Evolutionary conservation across 2,329 filamentous ascomycete genomes (phyloP), one percentile per base, ranked within the genome.

Genomic region (Chaetomiaceae sp.): DNA sequence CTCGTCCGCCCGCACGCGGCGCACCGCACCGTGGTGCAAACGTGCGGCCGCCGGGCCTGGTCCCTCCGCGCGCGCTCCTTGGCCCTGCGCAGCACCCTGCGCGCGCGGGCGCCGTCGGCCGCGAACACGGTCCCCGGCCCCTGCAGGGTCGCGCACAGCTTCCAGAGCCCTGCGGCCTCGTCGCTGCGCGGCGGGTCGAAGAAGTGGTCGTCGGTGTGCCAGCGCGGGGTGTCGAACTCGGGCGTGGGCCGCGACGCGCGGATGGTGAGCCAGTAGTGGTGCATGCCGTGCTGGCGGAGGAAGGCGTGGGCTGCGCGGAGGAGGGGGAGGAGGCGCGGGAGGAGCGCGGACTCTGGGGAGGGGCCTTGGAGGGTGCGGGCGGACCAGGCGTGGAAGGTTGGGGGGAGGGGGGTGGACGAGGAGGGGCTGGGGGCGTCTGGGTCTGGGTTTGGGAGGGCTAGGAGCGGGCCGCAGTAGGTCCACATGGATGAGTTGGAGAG

Each of bases 121-220:
- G 47, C 42, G 16, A 55, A 55, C 11, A 55, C 5, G 20, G 52
- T 55, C 14, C 52, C 52, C 0, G 47, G 52, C 7, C 52, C 52
- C 27, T 42, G 43, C 29, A 55, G 43, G 13, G 52, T 47, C 16
- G 41, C 47, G 52, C 52, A 55, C 5, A 55, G 47, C 43, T 55
- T 55, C 52, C 52, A 55, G 5, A 36, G 23, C 36, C 42, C 38
- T 8, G 23, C 21, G 11, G 47, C 48, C 21, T 18, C 38, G 29
- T 14, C 20, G 29, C 30, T 20, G 27, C 30, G 42, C 5, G 52
- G 13, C 6, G 41, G 34, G 36, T 36, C 37, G 32, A 51, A 55
- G 29, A 55, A 55, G 29, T 51, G 29, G 47, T 55, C 52, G 37
- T 55, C 52, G 34, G 52, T 47, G 36, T 55, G 52, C 52, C 52